Base-by-base conservation (phyloP, 345 rosid species). In the Dipteronia sinensis region DNA sequence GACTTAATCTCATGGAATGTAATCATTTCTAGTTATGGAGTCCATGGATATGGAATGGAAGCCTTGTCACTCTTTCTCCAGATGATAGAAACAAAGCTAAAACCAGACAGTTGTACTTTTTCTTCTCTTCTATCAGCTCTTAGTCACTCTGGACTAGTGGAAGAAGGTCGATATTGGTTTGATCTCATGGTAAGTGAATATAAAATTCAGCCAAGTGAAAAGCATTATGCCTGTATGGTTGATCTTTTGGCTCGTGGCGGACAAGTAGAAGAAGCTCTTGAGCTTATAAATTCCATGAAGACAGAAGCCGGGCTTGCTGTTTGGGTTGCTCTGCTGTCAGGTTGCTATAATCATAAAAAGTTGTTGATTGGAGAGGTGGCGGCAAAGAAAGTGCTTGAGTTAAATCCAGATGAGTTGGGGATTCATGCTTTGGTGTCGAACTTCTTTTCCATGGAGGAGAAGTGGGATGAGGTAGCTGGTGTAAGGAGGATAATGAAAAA, bases 301-400 rank as follows among this genome's bases (percentile, higher is more conserved):
- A 78, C 71, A 12, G 82, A 87, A 68, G 86, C 82, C 0, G 90
- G 88, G 59, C 68, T 81, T 5, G 85, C 92, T 46, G 78, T 87
- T 20, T 94, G 94, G 98, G 98, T 83, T 67, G 86, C 98, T 67
- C 93, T 94, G 77, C 85, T 92, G 63, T 92, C 98, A 8, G 98
- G 97, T 74, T 92, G 98, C 80, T 80, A 79, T 62, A 94, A 81
- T 56, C 87, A 85, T 55, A 79, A 88, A 81, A 88, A 88, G 38
- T 71, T 83, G 17, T 72, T 69, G 5, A 82, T 87, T 59, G 97
- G 98, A 25, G 90, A 90, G 64, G 82, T 82, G 42, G 95, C 88
- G 10, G 93, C 92, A 49, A 79, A 82, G 76, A 89, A 86, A 83
- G 81, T 92, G 67, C 89, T 94, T 0, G 74, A 87, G 78, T 69